Base-by-base conservation (phyloP, 1,284 basidiomycete species). In the Sparassis latifolia region DNA sequence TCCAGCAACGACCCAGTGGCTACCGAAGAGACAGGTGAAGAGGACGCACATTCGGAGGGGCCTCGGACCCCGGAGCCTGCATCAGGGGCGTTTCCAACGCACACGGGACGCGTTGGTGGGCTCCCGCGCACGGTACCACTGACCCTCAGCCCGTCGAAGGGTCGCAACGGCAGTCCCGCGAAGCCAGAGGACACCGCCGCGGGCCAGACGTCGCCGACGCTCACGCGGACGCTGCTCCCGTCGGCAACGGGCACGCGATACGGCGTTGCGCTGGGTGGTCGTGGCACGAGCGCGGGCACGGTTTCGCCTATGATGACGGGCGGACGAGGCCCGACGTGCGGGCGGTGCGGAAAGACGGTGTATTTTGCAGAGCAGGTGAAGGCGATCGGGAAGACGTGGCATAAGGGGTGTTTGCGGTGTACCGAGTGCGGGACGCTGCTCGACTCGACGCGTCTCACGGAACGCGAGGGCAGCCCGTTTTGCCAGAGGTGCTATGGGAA, bases 401-500 rank as follows among this genome's bases (percentile, higher is more conserved):
- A 90, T 56, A 88, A 86, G 62, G 70, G 68, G n/a, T 90, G 88
- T 61, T 65, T 90, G 55, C 71, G 86, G 27, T 90, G 87, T 61
- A 74, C 74, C 3, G 82, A 82, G 55, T 90, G 87, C 58, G 76
- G 72, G 51, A 79, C 82, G 0, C 60, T 70, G 4, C 69, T 90
- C 28, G 86, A 89, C 59, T 84, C 86, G 37, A 80, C 71, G 41
- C 76, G 79, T 32, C 64, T 90, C 52, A 78, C 83, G 29, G 87
- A 90, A 64, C 84, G 84, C 60, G 86, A 87, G 41, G 85, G 81
- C 1, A 73, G 78, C 20, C 83, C 86, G 29, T 72, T 80, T 42
- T 90, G 87, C 56, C 72, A 77, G 49, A 72, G 78, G 48, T 90
- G 87, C 62, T 87, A 90, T 58, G 74, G 75, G 51, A 89, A 86